Base-by-base conservation (phyloP, 2,329 filamentous ascomycete genomes). In the Monilinia fructicola region DNA sequence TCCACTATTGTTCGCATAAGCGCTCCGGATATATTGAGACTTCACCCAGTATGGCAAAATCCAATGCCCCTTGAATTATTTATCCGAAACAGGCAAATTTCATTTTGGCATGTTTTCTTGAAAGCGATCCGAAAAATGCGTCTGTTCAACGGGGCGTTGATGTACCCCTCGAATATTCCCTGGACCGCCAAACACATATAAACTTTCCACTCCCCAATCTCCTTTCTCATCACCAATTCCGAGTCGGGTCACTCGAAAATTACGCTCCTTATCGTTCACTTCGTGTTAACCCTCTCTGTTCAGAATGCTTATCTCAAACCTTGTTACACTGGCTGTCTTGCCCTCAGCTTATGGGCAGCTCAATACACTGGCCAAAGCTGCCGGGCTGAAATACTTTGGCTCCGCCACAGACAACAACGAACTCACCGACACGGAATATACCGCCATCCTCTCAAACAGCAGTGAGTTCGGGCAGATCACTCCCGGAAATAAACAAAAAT, bases 391-490 rank as follows among this genome's bases (percentile, higher is more conserved):
- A 68, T 82, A 85, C 71, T 85, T 86, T 52, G 77, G 85, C 61
- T 84, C 86, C 2, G 86, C 87, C 1, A 85, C 87, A 54, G 85
- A 90, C 74, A 83, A 82, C 3, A 72, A 76, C 3, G 82, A 85
- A 70, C 75, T 85, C 38, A 79, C 78, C 4, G 71, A 74, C 76
- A 74, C 78, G 16, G 72, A 80, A 38, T 91, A 90, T 74, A 77
- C 81, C 26, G 74, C 78, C 26, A 84, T 89, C 68, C 79, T 88
- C 54, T 81, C 80, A 67, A 79, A 87, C 74, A 78, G 73, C 10
- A 78, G 78, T 54, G 84, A 89, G 72, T 90, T 90, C 71, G 88
- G 87, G 21, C 83, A 87, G 74, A 81, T 89, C 35, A 89, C 87
- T 0, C 85, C 87, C 0, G 85, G 83, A 59, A 90, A 90, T 74